phyloP scores from a whole-genome alignment of 306 rosid species.

The Citrullus colocynthis region DNA sequence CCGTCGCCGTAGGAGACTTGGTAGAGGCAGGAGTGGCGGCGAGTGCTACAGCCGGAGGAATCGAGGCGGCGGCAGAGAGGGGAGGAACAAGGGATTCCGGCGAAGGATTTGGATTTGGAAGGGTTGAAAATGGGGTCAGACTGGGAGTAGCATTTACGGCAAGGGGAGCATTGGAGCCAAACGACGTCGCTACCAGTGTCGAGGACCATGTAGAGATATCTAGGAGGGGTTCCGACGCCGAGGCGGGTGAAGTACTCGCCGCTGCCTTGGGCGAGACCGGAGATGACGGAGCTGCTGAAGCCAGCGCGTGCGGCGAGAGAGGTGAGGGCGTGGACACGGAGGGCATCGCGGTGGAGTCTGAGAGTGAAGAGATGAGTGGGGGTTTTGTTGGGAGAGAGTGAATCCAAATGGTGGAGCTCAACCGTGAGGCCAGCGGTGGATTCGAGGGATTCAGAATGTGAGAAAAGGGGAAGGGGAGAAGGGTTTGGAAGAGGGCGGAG shows the following conservation, averaged over 20 bases:
- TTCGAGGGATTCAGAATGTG: not conserved
- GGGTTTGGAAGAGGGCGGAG: not conserved
- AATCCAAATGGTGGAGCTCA: not conserved
- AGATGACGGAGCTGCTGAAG: conserved; percentile 47
- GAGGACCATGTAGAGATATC: conserved; percentile 35
- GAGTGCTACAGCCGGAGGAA: conserved; percentile 26
- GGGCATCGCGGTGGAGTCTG: not conserved
- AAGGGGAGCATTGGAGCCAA: conserved; percentile 59
- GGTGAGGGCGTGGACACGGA: not conserved
- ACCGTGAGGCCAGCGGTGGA: not conserved
- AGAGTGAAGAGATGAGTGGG: not conserved
- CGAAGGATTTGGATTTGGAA: conserved; percentile 17
- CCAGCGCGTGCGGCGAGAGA: conserved; percentile 5
- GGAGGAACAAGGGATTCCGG: not conserved
- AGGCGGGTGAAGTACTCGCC: conserved; percentile 67
- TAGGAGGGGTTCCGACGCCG: conserved; percentile 44
- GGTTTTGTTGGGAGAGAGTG: not conserved
- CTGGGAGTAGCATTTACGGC: conserved; percentile 42
- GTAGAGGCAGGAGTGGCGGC: conserved; percentile 27
- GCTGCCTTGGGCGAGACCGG: conserved; percentile 44
- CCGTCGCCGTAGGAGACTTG: conserved; percentile 64
- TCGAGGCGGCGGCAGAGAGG: conserved; percentile 23
- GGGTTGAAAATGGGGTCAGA: conserved; percentile 43
- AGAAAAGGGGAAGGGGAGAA: not conserved
- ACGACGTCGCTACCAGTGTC: conserved; percentile 62